Conservation (phyloP, 2,329 filamentous ascomycete species). For the Ophiostoma australiae region DNA sequence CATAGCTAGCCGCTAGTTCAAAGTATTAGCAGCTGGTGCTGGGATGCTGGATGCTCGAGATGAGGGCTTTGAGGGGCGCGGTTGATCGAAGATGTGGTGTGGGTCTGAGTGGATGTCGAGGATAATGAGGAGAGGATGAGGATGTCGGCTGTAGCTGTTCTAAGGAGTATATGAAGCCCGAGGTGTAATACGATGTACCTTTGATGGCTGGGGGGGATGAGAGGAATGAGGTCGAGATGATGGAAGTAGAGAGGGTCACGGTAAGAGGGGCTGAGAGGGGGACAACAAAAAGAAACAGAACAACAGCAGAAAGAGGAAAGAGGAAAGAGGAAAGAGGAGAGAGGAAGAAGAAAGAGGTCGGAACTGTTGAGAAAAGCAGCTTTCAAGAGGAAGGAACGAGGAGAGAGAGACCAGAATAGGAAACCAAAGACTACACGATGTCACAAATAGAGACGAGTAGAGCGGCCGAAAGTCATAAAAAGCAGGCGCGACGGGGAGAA, state of each 20-base stretch:
- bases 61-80: constrained; percentile 18
- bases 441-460: background rate
- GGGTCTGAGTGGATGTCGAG: constrained; percentile 18
- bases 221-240: background rate
- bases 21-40: background rate
- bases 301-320: background rate
- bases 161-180: background rate
- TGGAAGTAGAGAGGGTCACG: background rate
- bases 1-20: constrained; percentile 4
- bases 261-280: too few relatives aligned
- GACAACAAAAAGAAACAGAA: too few relatives aligned
- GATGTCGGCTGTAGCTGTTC: background rate
- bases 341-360: background rate
- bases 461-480: background rate
- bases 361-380: background rate
- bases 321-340: background rate
- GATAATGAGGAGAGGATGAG: background rate
- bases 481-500: constrained; percentile 17
- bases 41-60: constrained; percentile 17
- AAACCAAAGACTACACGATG: background rate
- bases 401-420: background rate
- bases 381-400: constrained; percentile 3
- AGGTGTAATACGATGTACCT: too few relatives aligned
- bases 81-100: constrained; percentile 24
- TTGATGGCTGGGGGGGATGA: background rate